Evolutionary conservation across 1,139 yeast genomes (phyloP), one percentile per base, ranked within the genome.

Genomic region (Wickerhamiella infanticola): DNA sequence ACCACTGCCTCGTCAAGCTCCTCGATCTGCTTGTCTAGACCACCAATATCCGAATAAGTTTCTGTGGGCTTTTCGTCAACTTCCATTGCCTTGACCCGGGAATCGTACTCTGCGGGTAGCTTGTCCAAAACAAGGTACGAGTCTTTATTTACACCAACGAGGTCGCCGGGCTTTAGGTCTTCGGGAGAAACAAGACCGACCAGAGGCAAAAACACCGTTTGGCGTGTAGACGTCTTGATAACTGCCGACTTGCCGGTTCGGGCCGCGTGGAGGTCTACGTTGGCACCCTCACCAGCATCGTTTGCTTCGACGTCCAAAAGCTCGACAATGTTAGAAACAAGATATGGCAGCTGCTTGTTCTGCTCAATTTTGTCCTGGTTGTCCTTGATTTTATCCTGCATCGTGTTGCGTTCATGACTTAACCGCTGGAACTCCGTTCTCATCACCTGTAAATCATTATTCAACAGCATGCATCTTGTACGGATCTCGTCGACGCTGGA

Each of bases 61-160:
- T 90, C 98, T 1, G 95, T 82, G 47, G 98, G 98, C 61, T 88
- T 86, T 65, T 90, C 98, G 62, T 93, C 98, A 43, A 93, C 97
- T 65, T 90, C 98, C 99, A 90, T 90, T 7, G 98, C 97, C 66
- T 90, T 90, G 45, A 93, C 99, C 56, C 98, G 75, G 44, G 94
- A 82, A 63, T 93, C 99, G 61, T 90, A 93, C 65, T 93, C 98
- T 3, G 95, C 86, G 6, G 98, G 98, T 55, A 93, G 70, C 3
- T 95, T 86, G 64, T 93, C 98, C 58, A 93, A 73, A 48, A 93
- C 82, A 55, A 93, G 72, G 61, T 88, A 93, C 5, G 96, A 84
- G 61, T 93, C 99, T 65, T 93, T 93, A 63, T 93, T 93, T 42
- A 93, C 98, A 56, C 99, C 98, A 52, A 93, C 94, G 57, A 93